Conservation (phyloP, 768 basidiomycete genomes). For the Rickenella mellea region DNA sequence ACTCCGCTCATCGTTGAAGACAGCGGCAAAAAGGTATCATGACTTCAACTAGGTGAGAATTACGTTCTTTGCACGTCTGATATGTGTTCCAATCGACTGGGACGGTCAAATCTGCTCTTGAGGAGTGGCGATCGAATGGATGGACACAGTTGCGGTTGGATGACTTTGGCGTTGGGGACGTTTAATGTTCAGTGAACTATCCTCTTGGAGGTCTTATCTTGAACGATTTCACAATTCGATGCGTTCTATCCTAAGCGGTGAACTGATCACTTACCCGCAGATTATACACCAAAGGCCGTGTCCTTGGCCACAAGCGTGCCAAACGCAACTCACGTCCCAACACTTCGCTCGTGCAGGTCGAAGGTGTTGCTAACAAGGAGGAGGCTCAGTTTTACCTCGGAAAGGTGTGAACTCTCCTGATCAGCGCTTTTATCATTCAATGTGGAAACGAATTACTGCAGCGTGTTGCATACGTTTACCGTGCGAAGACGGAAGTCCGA, state of each 20-base stretch:
- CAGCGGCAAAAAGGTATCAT: not conserved
- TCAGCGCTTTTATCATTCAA: too few relatives aligned
- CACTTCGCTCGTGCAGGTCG: conserved; percentile 94
- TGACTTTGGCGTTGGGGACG: not conserved
- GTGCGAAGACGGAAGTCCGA: conserved; percentile 87
- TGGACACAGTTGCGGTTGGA: not conserved
- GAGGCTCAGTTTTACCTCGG: conserved; percentile 98
- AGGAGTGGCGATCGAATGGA: too few relatives aligned
- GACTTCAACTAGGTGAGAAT: not conserved
- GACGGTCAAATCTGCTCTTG: too few relatives aligned
- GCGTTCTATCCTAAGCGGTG: conserved; percentile 8
- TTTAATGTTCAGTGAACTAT: too few relatives aligned
- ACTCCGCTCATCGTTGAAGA: not conserved
- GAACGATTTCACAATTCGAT: conserved; percentile 1
- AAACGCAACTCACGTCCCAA: conserved; percentile 95
- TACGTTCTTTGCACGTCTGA: not conserved
- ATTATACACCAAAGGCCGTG: conserved; percentile 93
- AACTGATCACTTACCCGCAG: conserved; percentile 30
- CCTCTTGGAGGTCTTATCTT: too few relatives aligned
- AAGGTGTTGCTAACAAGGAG: conserved; percentile 88
- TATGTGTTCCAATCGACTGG: too few relatives aligned
- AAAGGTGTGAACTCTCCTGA: conserved; percentile 64
- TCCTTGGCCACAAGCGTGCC: conserved; percentile 96
- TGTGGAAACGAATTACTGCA: conserved; percentile 20
- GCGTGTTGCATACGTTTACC: conserved; percentile 98